Percentiles rank a stretch among this genome's conserved stretches.
Conservation (phyloP, 2,329 filamentous ascomycete genomes). For the Amauroascus verrucosus region DNA sequence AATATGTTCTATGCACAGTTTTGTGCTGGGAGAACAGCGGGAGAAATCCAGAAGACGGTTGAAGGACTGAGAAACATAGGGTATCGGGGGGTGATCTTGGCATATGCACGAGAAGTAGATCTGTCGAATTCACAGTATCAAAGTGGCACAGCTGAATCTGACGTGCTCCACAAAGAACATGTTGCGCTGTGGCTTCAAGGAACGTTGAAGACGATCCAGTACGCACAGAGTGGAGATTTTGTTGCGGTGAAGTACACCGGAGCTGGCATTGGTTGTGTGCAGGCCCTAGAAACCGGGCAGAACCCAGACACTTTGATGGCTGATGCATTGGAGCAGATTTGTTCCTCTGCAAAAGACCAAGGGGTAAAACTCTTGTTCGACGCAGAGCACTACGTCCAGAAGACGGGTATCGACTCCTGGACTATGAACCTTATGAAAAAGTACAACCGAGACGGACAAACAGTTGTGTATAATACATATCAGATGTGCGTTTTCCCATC, state of each 20-base stretch:
- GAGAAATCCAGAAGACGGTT: constrained; percentile 40
- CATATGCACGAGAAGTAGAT: constrained; percentile 48
- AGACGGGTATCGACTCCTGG: constrained; percentile 44
- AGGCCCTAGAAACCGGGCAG: constrained; percentile 14
- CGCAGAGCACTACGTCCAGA: constrained; percentile 45
- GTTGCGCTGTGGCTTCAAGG: constrained; percentile 43
- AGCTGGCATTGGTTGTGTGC: constrained; percentile 41
- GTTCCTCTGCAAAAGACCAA: constrained; percentile 5
- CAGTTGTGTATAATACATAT: constrained; percentile 47
- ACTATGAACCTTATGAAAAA: constrained; percentile 45
- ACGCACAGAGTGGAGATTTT: constrained; percentile 44
- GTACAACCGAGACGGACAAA: constrained; percentile 38
- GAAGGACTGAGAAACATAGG: constrained; percentile 40
- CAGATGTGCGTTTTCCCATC: constrained; percentile 33
- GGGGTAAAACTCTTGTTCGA: constrained; percentile 42
- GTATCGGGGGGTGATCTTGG: constrained; percentile 45
- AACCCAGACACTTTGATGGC: constrained; percentile 14
- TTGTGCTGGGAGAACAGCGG: constrained; percentile 43
- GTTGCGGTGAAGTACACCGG: constrained; percentile 59
- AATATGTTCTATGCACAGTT: constrained; percentile 48
- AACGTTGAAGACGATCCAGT: constrained; percentile 44
- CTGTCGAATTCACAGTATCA: constrained; percentile 31
- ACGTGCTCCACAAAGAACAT: constrained; percentile 23
- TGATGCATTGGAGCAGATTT: constrained; percentile 20
- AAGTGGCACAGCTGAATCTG: constrained; percentile 24